Conservation (phyloP, 768 basidiomycete species). For the Hygrophoropsis aurantiaca region DNA sequence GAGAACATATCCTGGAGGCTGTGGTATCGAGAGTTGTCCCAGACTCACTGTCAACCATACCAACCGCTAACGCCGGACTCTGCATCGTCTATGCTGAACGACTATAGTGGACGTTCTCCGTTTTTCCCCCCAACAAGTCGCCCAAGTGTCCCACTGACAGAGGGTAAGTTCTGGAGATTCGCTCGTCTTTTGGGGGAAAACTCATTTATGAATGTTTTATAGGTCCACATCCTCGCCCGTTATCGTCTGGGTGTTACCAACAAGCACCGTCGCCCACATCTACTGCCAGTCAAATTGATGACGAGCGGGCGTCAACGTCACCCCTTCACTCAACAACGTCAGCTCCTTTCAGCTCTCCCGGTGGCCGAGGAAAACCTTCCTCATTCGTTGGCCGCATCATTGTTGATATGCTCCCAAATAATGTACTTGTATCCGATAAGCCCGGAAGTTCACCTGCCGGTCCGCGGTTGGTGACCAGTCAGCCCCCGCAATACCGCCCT, state of each 20-base stretch:
- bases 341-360: conserved; percentile 4
- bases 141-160: conserved; percentile 13
- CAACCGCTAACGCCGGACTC: conserved; percentile 30
- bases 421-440: conserved; percentile 25
- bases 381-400: conserved; percentile 48
- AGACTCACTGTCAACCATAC: conserved; percentile 24
- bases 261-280: conserved; percentile 1
- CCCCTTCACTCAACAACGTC: background rate
- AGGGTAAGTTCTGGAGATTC: conserved; percentile 18
- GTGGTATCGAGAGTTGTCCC: conserved; percentile 67
- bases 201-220: conserved; percentile 15
- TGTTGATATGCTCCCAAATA: conserved; percentile 56
- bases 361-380: conserved; percentile 19
- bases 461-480: conserved; percentile 15
- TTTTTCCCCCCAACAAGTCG: conserved; percentile 24
- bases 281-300: background rate
- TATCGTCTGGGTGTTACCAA: background rate
- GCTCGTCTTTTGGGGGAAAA: conserved; percentile 13
- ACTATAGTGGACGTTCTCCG: conserved; percentile 20
- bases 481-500: conserved; percentile 13
- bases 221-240: background rate
- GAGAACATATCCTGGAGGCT: conserved; percentile 90
- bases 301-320: background rate
- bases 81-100: conserved; percentile 14
- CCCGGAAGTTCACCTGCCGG: conserved; percentile 1